These are phyloP conservation scores for Sordaria brevicollis DNA, from an alignment of 495 filamentous ascomycete genomes.

Conservation along the genomic window DNA sequence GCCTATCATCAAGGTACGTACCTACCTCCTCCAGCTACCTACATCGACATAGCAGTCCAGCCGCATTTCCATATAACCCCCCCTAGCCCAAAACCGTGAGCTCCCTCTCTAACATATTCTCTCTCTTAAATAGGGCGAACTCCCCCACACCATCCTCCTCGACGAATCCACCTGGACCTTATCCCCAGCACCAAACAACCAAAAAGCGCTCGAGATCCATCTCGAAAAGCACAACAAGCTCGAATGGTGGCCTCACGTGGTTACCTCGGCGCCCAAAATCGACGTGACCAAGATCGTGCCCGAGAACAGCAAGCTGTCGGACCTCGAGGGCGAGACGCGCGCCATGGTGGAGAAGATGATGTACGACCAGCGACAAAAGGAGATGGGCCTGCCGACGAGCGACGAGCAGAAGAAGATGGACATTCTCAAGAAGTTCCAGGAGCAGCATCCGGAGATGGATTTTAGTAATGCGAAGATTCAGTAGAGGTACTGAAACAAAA, in stretches of 20 bases:
- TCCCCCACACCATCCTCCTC: conserved; percentile 66
- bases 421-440: conserved; percentile 85
- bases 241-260: conserved; percentile 95
- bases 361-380: conserved; percentile 97
- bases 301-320: conserved; percentile 78
- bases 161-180: conserved; percentile 96
- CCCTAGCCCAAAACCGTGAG: no score
- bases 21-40: not conserved
- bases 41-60: not conserved
- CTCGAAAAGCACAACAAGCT: conserved; percentile 95
- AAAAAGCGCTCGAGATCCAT: conserved; percentile 76
- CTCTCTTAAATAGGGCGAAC: conserved; percentile 53
- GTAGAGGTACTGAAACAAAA: conserved; percentile 20
- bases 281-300: conserved; percentile 92
- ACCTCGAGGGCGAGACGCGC: conserved; percentile 91
- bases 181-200: conserved; percentile 49
- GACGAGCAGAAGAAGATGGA: conserved; percentile 92
- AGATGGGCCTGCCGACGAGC: conserved; percentile 70
- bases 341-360: conserved; percentile 99
- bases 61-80: not conserved
- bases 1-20: conserved; percentile 68
- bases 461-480: conserved; percentile 69
- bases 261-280: conserved; percentile 75
- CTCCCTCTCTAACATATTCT: not conserved
- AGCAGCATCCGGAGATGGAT: conserved; percentile 66